Evolutionary conservation across 1,139 yeast genomes (phyloP).

Genomic region (Diutina sp.): DNA sequence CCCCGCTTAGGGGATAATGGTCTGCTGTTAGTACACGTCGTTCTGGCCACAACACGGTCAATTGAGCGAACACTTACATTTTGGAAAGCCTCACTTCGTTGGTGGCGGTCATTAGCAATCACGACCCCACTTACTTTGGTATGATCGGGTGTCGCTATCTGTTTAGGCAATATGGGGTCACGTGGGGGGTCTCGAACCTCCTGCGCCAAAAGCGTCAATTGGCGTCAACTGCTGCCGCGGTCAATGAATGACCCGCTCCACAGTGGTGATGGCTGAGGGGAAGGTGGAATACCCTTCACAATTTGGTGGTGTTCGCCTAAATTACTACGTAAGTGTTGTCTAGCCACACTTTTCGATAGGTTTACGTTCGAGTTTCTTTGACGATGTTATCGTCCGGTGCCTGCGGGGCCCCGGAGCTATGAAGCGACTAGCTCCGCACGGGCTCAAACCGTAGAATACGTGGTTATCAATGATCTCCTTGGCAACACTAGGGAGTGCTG

Average conservation of each 20-base stretch:
- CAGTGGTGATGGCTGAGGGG: neutral
- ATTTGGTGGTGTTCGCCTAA: neutral
- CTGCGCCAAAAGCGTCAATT: neutral
- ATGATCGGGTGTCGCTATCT: neutral
- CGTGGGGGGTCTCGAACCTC: neutral
- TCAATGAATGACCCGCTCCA: neutral
- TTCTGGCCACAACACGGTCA: neutral
- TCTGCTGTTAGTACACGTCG: slow-evolving; percentile 4
- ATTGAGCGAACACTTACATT: neutral
- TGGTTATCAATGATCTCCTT: neutral
- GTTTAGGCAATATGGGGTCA: neutral
- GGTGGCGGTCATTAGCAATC: neutral
- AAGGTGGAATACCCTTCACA: neutral
- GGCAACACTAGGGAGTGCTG: neutral
- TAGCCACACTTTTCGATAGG: neutral
- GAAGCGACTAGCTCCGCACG: neutral
- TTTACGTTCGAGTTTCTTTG: neutral
- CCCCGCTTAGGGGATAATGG: slow-evolving; percentile 15
- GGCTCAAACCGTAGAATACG: neutral
- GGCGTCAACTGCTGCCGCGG: neutral
- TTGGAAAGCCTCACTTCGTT: neutral
- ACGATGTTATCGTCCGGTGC: neutral
- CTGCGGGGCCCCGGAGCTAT: neutral
- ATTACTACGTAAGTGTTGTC: neutral
- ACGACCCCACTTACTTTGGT: neutral